These are phyloP conservation scores for Paramecium bursaria DNA, from an alignment of 73 alveolate species.

Conservation along the genomic window DNA sequence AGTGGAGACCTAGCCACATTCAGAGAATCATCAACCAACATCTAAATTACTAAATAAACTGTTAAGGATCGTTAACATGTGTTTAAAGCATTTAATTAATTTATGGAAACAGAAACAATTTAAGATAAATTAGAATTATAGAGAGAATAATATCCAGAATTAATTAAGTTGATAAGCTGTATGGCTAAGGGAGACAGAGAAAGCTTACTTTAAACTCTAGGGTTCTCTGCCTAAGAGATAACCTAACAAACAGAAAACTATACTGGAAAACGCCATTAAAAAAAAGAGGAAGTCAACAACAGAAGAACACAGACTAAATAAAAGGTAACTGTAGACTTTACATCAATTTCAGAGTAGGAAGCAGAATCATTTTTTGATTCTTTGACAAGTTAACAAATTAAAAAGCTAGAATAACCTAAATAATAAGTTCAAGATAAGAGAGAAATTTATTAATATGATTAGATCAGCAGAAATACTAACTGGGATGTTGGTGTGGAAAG, in stretches of 20 bases:
- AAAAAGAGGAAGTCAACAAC: conserved; percentile 65
- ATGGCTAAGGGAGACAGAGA: conserved; percentile 71
- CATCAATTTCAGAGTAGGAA: conserved; percentile 74
- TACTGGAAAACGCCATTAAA: conserved; percentile 80
- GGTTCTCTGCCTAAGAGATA: conserved; percentile 74
- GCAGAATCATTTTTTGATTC: conserved; percentile 82
- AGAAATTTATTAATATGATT: conserved; percentile 78
- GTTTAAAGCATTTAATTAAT: conserved; percentile 10
- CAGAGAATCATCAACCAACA: conserved; percentile 61
- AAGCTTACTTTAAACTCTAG: conserved; percentile 72
- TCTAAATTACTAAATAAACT: neutral
- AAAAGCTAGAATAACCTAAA: conserved; percentile 62
- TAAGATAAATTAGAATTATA: conserved; percentile 5
- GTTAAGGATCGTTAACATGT: neutral
- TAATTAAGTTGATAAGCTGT: conserved; percentile 66
- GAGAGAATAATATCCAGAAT: neutral
- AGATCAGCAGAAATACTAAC: conserved; percentile 87
- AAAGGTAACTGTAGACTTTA: conserved; percentile 67
- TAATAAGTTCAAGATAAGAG: conserved; percentile 16
- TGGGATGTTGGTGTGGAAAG: conserved; percentile 98
- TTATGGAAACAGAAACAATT: neutral
- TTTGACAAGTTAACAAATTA: conserved; percentile 72
- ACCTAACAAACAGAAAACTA: conserved; percentile 80
- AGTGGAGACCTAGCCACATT: conserved; percentile 78
- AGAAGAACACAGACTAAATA: conserved; percentile 1